phyloP scores from a whole-genome alignment of 2,329 filamentous ascomycete species.

The Phaeosphaeria sp. region DNA sequence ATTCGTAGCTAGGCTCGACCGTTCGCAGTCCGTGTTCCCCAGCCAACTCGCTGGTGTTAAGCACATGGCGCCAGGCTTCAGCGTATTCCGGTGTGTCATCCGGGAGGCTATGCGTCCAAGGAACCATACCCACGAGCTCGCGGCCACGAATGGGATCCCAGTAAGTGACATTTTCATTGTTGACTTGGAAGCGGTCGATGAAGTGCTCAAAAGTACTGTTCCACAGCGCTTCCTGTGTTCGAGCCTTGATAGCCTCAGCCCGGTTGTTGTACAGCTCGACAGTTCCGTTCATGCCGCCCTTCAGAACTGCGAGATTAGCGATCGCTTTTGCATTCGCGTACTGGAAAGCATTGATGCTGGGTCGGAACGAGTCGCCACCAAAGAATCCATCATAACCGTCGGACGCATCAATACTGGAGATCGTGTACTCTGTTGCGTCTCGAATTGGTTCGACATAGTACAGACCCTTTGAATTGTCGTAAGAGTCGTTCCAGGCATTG shows the following conservation, averaged over 20 bases:
- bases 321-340: conserved; percentile 55
- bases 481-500: conserved; percentile 49
- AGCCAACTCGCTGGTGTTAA: conserved; percentile 43
- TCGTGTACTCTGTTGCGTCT: conserved; percentile 56
- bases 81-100: conserved; percentile 49
- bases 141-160: conserved; percentile 53
- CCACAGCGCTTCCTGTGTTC: conserved; percentile 52
- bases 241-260: conserved; percentile 46
- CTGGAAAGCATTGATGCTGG: conserved; percentile 55
- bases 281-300: conserved; percentile 18
- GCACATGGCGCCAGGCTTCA: conserved; percentile 47
- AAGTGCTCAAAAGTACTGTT: conserved; percentile 55
- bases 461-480: conserved; percentile 49
- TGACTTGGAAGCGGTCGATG: conserved; percentile 51
- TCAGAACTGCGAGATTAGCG: conserved; percentile 47
- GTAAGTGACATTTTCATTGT: conserved; percentile 49
- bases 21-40: conserved; percentile 51
- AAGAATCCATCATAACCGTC: conserved; percentile 51
- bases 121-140: conserved; percentile 53
- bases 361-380: conserved; percentile 52
- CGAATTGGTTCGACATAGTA: conserved; percentile 54
- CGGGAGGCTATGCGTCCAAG: conserved; percentile 53
- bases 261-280: conserved; percentile 23
- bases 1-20: conserved; percentile 53
- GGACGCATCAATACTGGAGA: conserved; percentile 53